These are phyloP conservation scores for Clausena lansium DNA, from an alignment of 345 rosid species.

Conservation along the genomic window DNA sequence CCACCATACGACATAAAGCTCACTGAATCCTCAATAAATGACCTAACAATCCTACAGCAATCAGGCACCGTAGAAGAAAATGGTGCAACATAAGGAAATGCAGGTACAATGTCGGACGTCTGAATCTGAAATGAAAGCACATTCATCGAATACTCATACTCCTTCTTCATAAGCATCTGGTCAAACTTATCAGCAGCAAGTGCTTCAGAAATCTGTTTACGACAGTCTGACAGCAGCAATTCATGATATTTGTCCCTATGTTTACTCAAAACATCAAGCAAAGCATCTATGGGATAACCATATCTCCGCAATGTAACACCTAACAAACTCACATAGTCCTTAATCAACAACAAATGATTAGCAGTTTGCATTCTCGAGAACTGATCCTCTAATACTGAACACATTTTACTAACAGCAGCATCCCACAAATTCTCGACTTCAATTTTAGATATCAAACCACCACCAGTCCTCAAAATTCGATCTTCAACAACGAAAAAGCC, in stretches of 20 bases:
- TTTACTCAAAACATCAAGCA: conserved; percentile 92
- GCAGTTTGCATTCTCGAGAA: conserved; percentile 99
- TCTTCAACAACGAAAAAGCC: conserved; percentile 95
- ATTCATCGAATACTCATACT: conserved; percentile 95
- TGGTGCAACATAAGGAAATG: conserved; percentile 90
- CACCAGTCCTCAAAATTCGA: conserved; percentile 86
- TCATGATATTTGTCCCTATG: conserved; percentile 96
- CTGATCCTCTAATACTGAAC: conserved; percentile 94
- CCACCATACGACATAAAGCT: conserved; percentile 96
- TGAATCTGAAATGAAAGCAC: conserved; percentile 95
- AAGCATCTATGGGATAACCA: conserved; percentile 80
- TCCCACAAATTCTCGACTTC: conserved; percentile 97
- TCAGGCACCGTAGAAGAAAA: conserved; percentile 94
- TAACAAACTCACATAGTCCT: conserved; percentile 95
- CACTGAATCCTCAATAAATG: conserved; percentile 92
- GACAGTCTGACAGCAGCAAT: conserved; percentile 85
- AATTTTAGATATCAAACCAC: conserved; percentile 73
- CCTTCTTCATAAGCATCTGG: conserved; percentile 98
- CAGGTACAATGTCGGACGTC: conserved; percentile 81
- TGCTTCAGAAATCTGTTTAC: conserved; percentile 87
- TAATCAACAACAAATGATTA: conserved; percentile 84
- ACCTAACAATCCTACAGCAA: conserved; percentile 92
- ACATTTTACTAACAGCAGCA: conserved; percentile 90
- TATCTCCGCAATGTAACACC: conserved; percentile 87
- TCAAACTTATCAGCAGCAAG: conserved; percentile 94